Percentiles rank a stretch among this genome's conserved stretches.
phyloP scores from a whole-genome alignment of 257 asterid species.

The Solanum chilense region DNA sequence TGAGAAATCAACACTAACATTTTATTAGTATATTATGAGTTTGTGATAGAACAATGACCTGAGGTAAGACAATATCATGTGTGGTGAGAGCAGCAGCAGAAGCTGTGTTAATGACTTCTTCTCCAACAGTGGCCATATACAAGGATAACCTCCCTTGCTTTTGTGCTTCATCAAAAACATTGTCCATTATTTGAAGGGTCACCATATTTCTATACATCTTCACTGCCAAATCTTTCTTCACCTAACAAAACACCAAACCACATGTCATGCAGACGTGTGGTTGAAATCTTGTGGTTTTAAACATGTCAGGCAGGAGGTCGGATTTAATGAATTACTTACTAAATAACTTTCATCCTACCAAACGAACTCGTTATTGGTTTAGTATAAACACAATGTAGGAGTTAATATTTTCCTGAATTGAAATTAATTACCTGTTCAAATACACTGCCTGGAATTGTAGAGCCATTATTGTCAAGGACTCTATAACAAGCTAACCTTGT shows the following conservation, averaged over 20 bases:
- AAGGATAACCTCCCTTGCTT: constrained; percentile 78
- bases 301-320: too few species aligned
- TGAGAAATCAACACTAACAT: too few species aligned
- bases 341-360: too few species aligned
- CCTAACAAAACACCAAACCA: constrained; percentile 6
- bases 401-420: neutral
- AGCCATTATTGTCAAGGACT: constrained; percentile 68
- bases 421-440: constrained; percentile 45
- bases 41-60: constrained; percentile 5
- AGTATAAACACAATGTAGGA: too few species aligned
- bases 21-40: too few species aligned
- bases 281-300: too few species aligned
- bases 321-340: too few species aligned
- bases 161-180: constrained; percentile 66
- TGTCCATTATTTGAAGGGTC: constrained; percentile 65
- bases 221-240: constrained; percentile 54
- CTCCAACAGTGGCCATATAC: constrained; percentile 62
- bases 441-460: constrained; percentile 27
- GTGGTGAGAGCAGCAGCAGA: constrained; percentile 76
- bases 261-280: neutral
- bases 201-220: constrained; percentile 69
- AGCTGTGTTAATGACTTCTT: constrained; percentile 77
- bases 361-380: too few species aligned
- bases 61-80: constrained; percentile 36
- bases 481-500: constrained; percentile 79